These are phyloP conservation scores for Phlegmacium glaucopus DNA, from an alignment of 768 basidiomycete species.

Conservation along the genomic window DNA sequence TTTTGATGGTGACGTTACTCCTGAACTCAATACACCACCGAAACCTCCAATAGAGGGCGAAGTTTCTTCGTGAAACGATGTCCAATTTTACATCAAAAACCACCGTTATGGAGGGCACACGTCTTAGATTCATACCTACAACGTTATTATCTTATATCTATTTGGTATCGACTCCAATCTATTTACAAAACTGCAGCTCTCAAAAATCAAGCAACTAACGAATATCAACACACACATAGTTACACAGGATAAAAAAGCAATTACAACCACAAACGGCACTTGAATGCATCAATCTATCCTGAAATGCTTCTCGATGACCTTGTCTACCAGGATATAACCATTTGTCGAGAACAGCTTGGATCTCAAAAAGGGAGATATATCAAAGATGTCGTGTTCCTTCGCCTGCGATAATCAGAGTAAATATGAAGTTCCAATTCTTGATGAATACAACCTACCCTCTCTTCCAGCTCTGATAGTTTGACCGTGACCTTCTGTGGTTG, in stretches of 20 bases:
- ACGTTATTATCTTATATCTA: constrained; percentile 15
- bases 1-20: constrained; percentile 3
- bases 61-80: constrained; percentile 7
- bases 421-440: not conserved
- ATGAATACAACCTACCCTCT: constrained; percentile 54
- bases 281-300: constrained; percentile 30
- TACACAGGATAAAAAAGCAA: not conserved
- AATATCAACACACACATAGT: not conserved
- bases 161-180: constrained; percentile 4
- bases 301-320: constrained; percentile 75
- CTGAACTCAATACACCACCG: constrained; percentile 2
- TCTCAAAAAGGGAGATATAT: constrained; percentile 78
- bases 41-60: constrained; percentile 9
- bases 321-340: constrained; percentile 74
- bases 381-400: constrained; percentile 96
- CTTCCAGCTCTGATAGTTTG: constrained; percentile 80
- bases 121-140: constrained; percentile 8
- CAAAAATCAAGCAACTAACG: not conserved
- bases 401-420: constrained; percentile 47
- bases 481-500: constrained; percentile 78
- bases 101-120: constrained; percentile 7
- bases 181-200: not conserved
- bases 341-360: constrained; percentile 86
- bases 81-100: constrained; percentile 8
- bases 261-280: too few species aligned